Evolutionary conservation across 2,329 filamentous ascomycete genomes (phyloP).

Genomic region (Herpomyces periplanetae): DNA sequence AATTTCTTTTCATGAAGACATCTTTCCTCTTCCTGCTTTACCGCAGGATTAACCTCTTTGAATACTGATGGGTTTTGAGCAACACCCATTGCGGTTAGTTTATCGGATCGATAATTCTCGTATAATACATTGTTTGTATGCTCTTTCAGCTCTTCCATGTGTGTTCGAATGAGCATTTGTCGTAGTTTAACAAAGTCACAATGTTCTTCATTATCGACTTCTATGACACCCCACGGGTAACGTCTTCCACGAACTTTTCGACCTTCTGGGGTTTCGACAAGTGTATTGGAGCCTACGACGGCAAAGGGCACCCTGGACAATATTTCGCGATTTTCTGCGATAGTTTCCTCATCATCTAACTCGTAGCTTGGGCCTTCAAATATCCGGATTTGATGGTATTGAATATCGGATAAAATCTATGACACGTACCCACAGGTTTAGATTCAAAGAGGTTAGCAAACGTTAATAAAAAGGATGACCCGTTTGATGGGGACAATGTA

Average conservation of each 20-base stretch:
- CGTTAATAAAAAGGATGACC: slow-evolving; percentile 1
- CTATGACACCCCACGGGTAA: slow-evolving; percentile 93
- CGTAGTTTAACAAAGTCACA: slow-evolving; percentile 98
- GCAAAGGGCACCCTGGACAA: slow-evolving; percentile 99
- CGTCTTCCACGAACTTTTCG: slow-evolving; percentile 79
- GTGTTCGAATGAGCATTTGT: slow-evolving; percentile 96
- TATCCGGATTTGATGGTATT: slow-evolving; percentile 89
- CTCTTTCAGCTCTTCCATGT: slow-evolving; percentile 99
- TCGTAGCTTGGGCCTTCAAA: slow-evolving; percentile 96
- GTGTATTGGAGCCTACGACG: slow-evolving; percentile 78
- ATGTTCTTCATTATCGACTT: slow-evolving; percentile 98
- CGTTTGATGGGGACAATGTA: slow-evolving; percentile 1
- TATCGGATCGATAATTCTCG: slow-evolving; percentile 98
- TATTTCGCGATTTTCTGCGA: slow-evolving; percentile 98
- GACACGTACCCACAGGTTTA: neutral
- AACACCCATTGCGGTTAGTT: slow-evolving; percentile 92
- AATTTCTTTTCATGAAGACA: slow-evolving; percentile 96
- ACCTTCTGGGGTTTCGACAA: slow-evolving; percentile 62
- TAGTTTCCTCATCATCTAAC: slow-evolving; percentile 94
- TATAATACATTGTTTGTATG: slow-evolving; percentile 96
- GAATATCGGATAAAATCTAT: slow-evolving; percentile 82
- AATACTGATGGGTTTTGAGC: slow-evolving; percentile 95
- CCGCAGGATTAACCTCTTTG: slow-evolving; percentile 99
- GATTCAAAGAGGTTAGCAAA: slow-evolving; percentile 3
- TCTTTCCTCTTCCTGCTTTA: slow-evolving; percentile 98